Conservation (phyloP, 2,329 filamentous ascomycete genomes). For the Trichophyton benhamiae region DNA sequence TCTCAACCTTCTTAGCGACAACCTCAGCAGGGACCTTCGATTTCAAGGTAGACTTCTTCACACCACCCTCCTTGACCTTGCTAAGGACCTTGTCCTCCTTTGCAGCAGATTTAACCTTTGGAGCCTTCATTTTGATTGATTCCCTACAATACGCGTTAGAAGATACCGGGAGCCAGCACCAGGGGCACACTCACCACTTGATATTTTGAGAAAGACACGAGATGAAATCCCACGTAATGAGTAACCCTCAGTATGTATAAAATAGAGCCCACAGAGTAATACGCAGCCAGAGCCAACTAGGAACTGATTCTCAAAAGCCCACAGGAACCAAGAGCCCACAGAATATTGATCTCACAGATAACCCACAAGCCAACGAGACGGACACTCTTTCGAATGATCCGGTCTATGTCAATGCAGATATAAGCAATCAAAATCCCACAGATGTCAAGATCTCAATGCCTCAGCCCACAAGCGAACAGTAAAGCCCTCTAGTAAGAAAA, state of each 20-base stretch:
- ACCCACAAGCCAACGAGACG: slow-evolving; percentile 1
- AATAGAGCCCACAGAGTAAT: slow-evolving; percentile 17
- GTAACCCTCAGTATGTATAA: slow-evolving; percentile 2
- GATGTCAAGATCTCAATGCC: slow-evolving; percentile 27
- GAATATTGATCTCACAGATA: slow-evolving; percentile 5
- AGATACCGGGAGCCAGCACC: background rate
- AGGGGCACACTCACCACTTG: background rate
- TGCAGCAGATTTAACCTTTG: slow-evolving; percentile 33
- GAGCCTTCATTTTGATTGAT: slow-evolving; percentile 28
- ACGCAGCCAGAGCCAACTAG: slow-evolving; percentile 5
- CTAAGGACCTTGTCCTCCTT: slow-evolving; percentile 33
- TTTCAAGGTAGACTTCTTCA: slow-evolving; percentile 32
- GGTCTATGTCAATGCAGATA: slow-evolving; percentile 17
- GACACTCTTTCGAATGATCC: slow-evolving; percentile 23
- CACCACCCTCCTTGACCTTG: slow-evolving; percentile 38
- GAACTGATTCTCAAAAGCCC: slow-evolving; percentile 7
- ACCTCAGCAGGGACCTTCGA: slow-evolving; percentile 17
- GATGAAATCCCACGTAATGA: background rate
- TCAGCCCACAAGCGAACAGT: slow-evolving; percentile 24
- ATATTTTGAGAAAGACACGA: background rate
- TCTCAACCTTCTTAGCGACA: slow-evolving; percentile 12
- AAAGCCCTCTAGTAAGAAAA: slow-evolving; percentile 27
- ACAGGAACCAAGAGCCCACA: slow-evolving; percentile 13
- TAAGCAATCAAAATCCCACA: slow-evolving; percentile 2
- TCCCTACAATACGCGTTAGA: background rate